Evolutionary conservation across 352 stramenopile species (phyloP), one percentile per base, ranked within the genome.

Genomic region (Pythium aquatile): DNA sequence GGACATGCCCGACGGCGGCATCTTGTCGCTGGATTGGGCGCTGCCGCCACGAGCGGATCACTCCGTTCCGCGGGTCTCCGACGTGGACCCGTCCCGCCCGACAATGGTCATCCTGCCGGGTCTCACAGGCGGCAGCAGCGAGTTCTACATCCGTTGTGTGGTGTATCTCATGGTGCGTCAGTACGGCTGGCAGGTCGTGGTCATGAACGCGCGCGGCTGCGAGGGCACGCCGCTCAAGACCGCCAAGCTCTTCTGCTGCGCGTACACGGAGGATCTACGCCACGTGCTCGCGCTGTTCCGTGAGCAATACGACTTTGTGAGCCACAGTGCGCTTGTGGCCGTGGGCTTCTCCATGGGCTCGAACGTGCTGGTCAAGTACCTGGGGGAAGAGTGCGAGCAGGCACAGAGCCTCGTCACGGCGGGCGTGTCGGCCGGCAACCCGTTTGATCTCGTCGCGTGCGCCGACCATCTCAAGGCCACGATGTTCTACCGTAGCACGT

Each of bases 301-400:
- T 17, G 55, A 66, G 2, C 77, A 68, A 53, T 87, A 85, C 68
- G 58, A 70, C 40, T 86, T 89, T 55, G 11, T 49, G 5, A 68
- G 79, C 32, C 32, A 52, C 11, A 64, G 47, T 20, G 65, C 72
- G 33, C 75, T 87, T 46, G 49, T 90, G 13, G 80, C 73, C 17
- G 57, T 87, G 14, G 83, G 83, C 8, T 92, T 88, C 57, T 92
- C 83, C 5, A 83, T 92, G 69, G 83, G 81, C 10, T 83, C 79
- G 6, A 90, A 92, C 54, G 78, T 92, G 14, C 65, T 94, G 49
- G 77, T 88, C 46, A 94, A 94, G 68, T 92, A 87, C 63, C 58
- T 92, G 1, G 83, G 81, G 1, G 83, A 92, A 60, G 70, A 88
- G 42, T 16, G 13, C 1, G 65, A 79, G 3, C 55, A 76, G 2